Percentiles rank a stretch among this genome's conserved stretches.
phyloP scores from a whole-genome alignment of 108 stramenopile species.

The Aurantiochytrium sp. region DNA sequence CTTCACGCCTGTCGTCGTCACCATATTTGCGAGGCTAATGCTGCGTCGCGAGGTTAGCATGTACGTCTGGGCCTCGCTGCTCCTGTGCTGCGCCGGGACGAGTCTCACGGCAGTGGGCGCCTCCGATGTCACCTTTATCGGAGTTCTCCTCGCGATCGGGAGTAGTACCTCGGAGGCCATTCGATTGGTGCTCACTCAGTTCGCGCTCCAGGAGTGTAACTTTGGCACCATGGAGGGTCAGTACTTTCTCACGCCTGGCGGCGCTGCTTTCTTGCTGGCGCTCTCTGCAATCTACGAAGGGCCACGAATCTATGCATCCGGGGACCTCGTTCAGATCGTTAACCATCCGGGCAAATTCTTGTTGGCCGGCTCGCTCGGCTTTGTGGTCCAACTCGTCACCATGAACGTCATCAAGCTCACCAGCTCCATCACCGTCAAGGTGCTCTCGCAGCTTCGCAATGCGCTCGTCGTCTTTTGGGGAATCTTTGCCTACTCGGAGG shows the following conservation, averaged over 20 bases:
- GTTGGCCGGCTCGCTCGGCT: constrained; percentile 15
- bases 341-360: not conserved
- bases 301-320: not conserved
- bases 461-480: constrained; percentile 5
- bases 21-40: not conserved
- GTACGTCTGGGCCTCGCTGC: not conserved
- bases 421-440: constrained; percentile 40
- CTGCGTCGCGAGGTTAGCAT: not conserved
- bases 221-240: constrained; percentile 40
- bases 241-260: constrained; percentile 35
- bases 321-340: not conserved
- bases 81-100: constrained; percentile 32
- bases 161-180: constrained; percentile 33
- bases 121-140: not conserved
- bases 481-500: not conserved
- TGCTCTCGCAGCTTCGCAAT: constrained; percentile 33
- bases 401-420: constrained; percentile 38
- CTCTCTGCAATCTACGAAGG: constrained; percentile 26
- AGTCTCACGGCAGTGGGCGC: constrained; percentile 26
- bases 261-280: constrained; percentile 19
- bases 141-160: constrained; percentile 29
- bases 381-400: constrained; percentile 36
- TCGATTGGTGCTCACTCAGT: constrained; percentile 39
- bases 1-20: constrained; percentile 34
- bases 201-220: constrained; percentile 27